These are phyloP conservation scores for Urostyla sp. DNA, from an alignment of 73 alveolate genomes.

Conservation along the genomic window DNA sequence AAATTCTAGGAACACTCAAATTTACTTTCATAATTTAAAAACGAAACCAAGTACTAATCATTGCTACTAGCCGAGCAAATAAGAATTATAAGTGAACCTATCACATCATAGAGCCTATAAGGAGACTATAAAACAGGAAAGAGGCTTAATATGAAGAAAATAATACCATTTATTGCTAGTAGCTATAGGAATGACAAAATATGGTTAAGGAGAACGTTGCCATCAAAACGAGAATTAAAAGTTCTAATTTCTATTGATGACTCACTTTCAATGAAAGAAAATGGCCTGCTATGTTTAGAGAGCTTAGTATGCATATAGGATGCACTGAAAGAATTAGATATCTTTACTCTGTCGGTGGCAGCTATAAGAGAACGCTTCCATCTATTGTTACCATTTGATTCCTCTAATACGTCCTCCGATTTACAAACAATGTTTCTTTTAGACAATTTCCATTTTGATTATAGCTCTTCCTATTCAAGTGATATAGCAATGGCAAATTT, in stretches of 20 bases:
- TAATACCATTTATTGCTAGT: constrained; percentile 99
- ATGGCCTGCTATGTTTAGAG: constrained; percentile 91
- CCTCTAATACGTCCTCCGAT: constrained; percentile 78
- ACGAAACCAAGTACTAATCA: constrained; percentile 57
- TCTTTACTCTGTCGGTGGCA: constrained; percentile 94
- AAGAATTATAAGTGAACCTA: constrained; percentile 93
- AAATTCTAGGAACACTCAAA: too few relatives aligned
- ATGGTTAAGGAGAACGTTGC: constrained; percentile 99
- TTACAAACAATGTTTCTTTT: constrained; percentile 82
- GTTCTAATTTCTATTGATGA: constrained; percentile 97
- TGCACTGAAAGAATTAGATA: constrained; percentile 93
- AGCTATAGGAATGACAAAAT: constrained; percentile 99
- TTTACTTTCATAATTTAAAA: constrained; percentile 28
- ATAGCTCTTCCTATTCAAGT: constrained; percentile 75
- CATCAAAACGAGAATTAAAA: constrained; percentile 97
- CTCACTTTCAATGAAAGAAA: constrained; percentile 92
- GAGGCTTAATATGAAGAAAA: constrained; percentile 98
- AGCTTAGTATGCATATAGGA: constrained; percentile 88
- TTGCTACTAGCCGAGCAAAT: constrained; percentile 82
- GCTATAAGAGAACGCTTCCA: constrained; percentile 90
- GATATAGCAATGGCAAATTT: constrained; percentile 88
- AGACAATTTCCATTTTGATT: constrained; percentile 86
- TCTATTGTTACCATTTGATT: constrained; percentile 87
- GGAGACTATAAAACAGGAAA: constrained; percentile 99
- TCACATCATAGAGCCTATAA: constrained; percentile 82